These are phyloP conservation scores for Anastatica hierochuntica DNA, from an alignment of 345 rosid species.

Conservation along the genomic window DNA sequence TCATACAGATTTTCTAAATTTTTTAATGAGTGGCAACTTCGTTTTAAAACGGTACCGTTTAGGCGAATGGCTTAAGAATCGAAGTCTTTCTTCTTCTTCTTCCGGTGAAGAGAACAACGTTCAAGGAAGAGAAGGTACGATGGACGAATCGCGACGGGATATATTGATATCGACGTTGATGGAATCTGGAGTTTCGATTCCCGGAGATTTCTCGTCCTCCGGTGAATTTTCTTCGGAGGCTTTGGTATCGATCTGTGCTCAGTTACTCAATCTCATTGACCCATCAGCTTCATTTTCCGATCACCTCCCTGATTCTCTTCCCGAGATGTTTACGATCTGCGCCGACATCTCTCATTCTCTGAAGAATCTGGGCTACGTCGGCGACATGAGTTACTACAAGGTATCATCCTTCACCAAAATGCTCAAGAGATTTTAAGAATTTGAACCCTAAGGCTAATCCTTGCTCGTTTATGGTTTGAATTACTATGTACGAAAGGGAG, in stretches of 20 bases:
- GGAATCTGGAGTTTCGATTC: slow-evolving; percentile 44
- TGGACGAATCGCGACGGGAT: slow-evolving; percentile 35
- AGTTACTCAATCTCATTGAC: slow-evolving; percentile 48
- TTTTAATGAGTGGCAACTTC: too few species aligned
- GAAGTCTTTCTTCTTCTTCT: neutral
- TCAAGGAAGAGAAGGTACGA: slow-evolving; percentile 2
- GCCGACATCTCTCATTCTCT: slow-evolving; percentile 42
- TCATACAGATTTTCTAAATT: too few species aligned
- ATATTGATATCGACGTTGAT: slow-evolving; percentile 36
- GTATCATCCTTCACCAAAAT: slow-evolving; percentile 21
- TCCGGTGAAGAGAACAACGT: neutral
- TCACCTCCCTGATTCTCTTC: slow-evolving; percentile 38
- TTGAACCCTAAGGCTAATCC: neutral
- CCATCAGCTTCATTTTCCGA: slow-evolving; percentile 24
- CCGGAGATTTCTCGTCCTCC: slow-evolving; percentile 31
- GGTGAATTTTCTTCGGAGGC: slow-evolving; percentile 32
- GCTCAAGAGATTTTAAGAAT: neutral
- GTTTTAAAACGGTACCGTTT: too few species aligned
- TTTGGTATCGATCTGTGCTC: slow-evolving; percentile 50
- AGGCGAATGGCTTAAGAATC: neutral
- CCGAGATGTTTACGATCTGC: slow-evolving; percentile 53
- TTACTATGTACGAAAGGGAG: too few species aligned
- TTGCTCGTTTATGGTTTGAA: neutral
- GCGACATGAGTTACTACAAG: slow-evolving; percentile 55
- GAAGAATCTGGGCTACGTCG: slow-evolving; percentile 50